phyloP scores from a whole-genome alignment of 441 rosid genomes.

The Pelargonium citronellum region DNA sequence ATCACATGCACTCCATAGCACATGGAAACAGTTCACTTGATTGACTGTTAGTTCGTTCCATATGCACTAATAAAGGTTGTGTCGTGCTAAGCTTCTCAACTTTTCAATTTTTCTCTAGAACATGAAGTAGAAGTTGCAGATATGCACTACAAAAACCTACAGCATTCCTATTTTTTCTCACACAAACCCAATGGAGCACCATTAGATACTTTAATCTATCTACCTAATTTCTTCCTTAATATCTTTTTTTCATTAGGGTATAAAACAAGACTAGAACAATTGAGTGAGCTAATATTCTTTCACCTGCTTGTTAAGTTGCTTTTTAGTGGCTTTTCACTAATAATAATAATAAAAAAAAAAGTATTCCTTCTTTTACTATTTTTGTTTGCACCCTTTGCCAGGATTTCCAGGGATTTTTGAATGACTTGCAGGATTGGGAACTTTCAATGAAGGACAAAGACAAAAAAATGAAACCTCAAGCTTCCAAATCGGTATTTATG shows the following conservation, averaged over 20 bases:
- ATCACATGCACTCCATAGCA: not conserved
- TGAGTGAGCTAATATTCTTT: not conserved
- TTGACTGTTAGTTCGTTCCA: not conserved
- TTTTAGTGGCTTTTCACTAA: not conserved
- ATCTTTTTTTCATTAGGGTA: not conserved
- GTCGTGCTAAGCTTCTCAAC: not conserved
- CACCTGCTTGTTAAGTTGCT: not conserved
- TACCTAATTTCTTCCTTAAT: not conserved
- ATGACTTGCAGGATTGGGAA: constrained; percentile 98
- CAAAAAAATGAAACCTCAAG: constrained; percentile 49
- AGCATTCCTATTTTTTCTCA: not conserved
- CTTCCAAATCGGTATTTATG: constrained; percentile 28
- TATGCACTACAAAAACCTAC: not conserved
- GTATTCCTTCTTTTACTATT: constrained; percentile 13
- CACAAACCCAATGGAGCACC: not conserved
- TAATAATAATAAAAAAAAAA: not conserved
- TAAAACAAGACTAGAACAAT: not conserved
- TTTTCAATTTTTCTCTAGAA: not conserved
- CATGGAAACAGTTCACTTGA: not conserved
- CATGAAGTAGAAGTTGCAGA: not conserved
- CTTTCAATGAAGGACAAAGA: constrained; percentile 50
- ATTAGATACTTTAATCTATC: not conserved
- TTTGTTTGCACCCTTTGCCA: constrained; percentile 25
- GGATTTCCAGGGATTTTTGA: constrained; percentile 88
- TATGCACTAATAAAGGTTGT: too few species aligned